Evolutionary conservation across 2,329 filamentous ascomycete species (phyloP).

Genomic region (Colletotrichum brevisporum): DNA sequence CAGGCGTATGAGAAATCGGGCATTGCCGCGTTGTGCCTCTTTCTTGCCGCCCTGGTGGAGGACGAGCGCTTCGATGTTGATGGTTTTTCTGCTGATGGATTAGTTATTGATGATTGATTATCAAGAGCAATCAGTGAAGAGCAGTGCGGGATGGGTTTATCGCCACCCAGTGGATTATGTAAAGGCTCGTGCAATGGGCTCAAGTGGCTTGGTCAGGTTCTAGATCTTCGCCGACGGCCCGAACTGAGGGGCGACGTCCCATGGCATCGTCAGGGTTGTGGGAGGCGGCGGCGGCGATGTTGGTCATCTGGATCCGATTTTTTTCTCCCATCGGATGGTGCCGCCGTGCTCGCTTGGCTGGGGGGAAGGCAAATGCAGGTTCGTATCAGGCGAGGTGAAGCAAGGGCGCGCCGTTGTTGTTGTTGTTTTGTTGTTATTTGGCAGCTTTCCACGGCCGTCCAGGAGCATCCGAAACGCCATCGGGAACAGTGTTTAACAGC

Average conservation of each 20-base stretch:
- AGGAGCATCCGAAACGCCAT: slow-evolving; percentile 36
- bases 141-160: background rate
- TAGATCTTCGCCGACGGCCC: slow-evolving; percentile 33
- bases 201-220: slow-evolving; percentile 33
- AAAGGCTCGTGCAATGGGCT: slow-evolving; percentile 16
- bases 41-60: too few species aligned
- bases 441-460: slow-evolving; percentile 16
- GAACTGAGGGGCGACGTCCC: slow-evolving; percentile 36
- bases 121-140: background rate
- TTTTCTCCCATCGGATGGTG: too few species aligned
- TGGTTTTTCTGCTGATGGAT: too few species aligned
- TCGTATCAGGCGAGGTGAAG: slow-evolving; percentile 8
- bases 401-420: slow-evolving; percentile 2
- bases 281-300: too few species aligned
- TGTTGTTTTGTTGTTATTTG: background rate
- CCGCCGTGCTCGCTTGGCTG: too few species aligned
- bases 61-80: too few species aligned
- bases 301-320: too few species aligned
- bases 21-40: too few species aligned
- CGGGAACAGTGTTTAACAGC: slow-evolving; percentile 28
- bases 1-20: slow-evolving; percentile 23
- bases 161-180: slow-evolving; percentile 25
- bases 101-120: slow-evolving; percentile 36
- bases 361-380: too few species aligned
- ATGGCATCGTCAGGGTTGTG: slow-evolving; percentile 15